Evolutionary conservation across 2,329 filamentous ascomycete genomes (phyloP).

Genomic region (Trichoderma sp.): DNA sequence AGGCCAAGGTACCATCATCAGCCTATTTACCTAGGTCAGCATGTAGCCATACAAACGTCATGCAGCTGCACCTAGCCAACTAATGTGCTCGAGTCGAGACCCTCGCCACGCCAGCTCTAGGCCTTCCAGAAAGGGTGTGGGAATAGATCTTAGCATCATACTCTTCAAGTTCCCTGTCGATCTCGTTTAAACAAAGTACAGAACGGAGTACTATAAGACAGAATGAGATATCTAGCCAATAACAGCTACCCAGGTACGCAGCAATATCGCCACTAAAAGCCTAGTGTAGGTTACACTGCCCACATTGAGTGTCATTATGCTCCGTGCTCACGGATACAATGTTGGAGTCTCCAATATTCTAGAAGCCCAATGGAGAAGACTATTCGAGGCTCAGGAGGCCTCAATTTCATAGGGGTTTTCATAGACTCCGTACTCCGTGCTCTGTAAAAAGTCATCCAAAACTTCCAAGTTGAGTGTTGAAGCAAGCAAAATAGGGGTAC

Average conservation of each 20-base stretch:
- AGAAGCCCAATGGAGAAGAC: neutral
- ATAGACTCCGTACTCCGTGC: neutral
- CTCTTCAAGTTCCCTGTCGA: neutral
- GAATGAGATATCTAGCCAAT: neutral
- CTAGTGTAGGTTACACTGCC: neutral
- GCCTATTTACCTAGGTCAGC: neutral
- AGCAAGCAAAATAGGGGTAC: neutral
- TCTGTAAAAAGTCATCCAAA: neutral
- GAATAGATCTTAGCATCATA: neutral
- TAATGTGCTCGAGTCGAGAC: neutral
- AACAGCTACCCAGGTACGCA: neutral
- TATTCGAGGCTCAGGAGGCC: constrained; percentile 4
- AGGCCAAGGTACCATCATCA: neutral
- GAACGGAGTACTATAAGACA: neutral
- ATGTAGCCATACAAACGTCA: neutral
- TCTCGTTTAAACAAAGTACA: neutral
- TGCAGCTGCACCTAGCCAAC: neutral
- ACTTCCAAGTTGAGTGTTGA: neutral
- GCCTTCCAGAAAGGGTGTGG: neutral
- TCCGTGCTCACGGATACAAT: neutral
- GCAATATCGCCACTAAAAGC: neutral
- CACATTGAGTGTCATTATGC: neutral
- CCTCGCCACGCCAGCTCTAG: neutral
- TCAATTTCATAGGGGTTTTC: neutral
- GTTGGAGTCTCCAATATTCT: neutral